Evolutionary conservation across 208 protist genomes (phyloP).

Genomic region (Porcisia deanei): DNA sequence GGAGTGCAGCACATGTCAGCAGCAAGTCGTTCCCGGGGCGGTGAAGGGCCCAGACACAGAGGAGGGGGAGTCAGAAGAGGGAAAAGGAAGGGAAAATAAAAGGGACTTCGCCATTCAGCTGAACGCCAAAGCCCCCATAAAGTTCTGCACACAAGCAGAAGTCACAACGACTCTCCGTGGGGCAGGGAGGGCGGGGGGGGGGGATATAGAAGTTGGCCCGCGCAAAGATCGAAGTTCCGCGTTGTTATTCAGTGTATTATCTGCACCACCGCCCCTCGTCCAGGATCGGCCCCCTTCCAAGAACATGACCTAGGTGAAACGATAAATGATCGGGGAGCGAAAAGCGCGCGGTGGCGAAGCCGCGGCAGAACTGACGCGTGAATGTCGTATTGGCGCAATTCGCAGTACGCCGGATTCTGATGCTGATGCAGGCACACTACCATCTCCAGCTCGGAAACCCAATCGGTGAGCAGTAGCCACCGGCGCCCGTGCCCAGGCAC

Average conservation of each 20-base stretch:
- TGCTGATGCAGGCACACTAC: background rate
- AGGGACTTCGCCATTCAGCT: background rate
- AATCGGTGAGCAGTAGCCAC: background rate
- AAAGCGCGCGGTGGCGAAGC: background rate
- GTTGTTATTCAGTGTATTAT: background rate
- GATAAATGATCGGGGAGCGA: conserved; percentile 24
- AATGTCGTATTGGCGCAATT: background rate
- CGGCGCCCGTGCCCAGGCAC: background rate
- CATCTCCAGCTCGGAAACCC: background rate
- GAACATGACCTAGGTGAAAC: background rate
- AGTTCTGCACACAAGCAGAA: background rate
- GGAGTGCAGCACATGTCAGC: background rate
- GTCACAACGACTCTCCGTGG: no score
- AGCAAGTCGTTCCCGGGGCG: background rate
- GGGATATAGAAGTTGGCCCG: background rate
- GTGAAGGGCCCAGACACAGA: background rate
- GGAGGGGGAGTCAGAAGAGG: background rate
- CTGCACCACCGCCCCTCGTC: background rate
- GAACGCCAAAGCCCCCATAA: background rate
- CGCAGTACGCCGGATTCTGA: no score
- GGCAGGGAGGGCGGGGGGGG: no score
- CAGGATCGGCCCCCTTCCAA: background rate
- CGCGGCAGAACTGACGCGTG: background rate
- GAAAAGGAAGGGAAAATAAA: background rate
- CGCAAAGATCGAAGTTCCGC: background rate